Base-by-base conservation (phyloP, 1,139 yeast species). In the Candida pseudoviswanathii region DNA sequence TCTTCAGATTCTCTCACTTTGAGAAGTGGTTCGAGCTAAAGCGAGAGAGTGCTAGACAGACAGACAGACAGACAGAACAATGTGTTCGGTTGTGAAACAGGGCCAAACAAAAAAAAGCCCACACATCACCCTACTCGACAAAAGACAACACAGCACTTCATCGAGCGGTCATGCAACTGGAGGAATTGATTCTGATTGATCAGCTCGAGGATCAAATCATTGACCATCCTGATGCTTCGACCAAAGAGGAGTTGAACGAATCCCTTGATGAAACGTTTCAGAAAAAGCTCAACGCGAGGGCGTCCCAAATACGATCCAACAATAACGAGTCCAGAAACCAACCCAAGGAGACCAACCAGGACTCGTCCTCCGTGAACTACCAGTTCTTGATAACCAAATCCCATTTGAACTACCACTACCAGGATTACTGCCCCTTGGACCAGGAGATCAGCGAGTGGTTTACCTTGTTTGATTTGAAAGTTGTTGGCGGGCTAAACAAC, bases 401-500 rank as follows among this genome's bases (percentile, higher is more conserved):
- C 22, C 70, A 67, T 48, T 59, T 87, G n/a, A 67, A 75, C 2
- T 86, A 81, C 66, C 63, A 70, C 1, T 70, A 77, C 51, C 48
- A 60, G 9, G 86, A 82, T 50, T 58, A 62, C 26, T 71, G 70
- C 4, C 58, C 62, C 0, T 65, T 85, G 27, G 62, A 63, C 9
- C 64, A 67, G 4, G 90, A 85, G 55, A 54, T 86, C 22, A 71
- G 75, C 39, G 86, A 84, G 45, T 86, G 95, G 95, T 86, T 86
- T 58, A 71, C 80, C 4, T 60, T 61, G 40, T 65, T 72, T 43
- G 94, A 86, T 60, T 71, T 80, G 43, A 57, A 58, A 31, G 53
- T 59, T 3, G 51, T 75, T 21, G 66, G 66, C 6, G 68, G 66
- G 3, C 54, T 68, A 38, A 54, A 53, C 7, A 45, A 49, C 5